Evolutionary conservation across 306 rosid genomes (phyloP).

Genomic region (Pterocarpus macrocarpus): DNA sequence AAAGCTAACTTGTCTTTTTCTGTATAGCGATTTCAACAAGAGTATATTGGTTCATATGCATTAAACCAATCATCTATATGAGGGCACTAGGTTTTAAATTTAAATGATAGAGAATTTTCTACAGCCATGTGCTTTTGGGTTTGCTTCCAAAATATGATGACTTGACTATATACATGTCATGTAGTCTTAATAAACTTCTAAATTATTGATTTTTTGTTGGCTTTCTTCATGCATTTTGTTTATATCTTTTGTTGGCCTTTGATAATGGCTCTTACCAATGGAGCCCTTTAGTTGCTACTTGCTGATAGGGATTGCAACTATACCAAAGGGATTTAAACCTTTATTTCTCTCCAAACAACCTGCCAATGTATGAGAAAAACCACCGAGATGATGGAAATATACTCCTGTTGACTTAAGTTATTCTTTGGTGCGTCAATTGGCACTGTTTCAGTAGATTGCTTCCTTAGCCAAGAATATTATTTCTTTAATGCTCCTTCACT

Average conservation of each 20-base stretch:
- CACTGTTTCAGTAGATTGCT: no score
- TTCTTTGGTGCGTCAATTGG: no score
- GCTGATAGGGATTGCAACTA: no score
- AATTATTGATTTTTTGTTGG: conserved; percentile 30
- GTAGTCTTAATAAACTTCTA: conserved; percentile 16
- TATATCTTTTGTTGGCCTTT: not conserved
- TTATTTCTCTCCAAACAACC: no score
- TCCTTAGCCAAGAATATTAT: no score
- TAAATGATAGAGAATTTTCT: not conserved
- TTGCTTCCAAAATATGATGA: not conserved
- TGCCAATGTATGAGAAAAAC: no score
- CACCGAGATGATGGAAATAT: no score
- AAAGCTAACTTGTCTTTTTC: not conserved
- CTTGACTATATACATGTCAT: conserved; percentile 1
- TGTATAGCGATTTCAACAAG: conserved; percentile 13
- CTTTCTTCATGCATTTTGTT: conserved; percentile 25
- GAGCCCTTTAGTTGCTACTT: no score
- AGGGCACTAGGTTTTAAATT: not conserved
- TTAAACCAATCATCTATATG: conserved; percentile 9
- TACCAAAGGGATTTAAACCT: no score
- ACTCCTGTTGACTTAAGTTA: no score
- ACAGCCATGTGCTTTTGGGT: not conserved
- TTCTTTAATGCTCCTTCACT: no score
- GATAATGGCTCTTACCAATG: not conserved
- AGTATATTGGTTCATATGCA: not conserved